phyloP scores from a whole-genome alignment of 1,284 basidiomycete genomes.

The Tranzscheliella williamsii region DNA sequence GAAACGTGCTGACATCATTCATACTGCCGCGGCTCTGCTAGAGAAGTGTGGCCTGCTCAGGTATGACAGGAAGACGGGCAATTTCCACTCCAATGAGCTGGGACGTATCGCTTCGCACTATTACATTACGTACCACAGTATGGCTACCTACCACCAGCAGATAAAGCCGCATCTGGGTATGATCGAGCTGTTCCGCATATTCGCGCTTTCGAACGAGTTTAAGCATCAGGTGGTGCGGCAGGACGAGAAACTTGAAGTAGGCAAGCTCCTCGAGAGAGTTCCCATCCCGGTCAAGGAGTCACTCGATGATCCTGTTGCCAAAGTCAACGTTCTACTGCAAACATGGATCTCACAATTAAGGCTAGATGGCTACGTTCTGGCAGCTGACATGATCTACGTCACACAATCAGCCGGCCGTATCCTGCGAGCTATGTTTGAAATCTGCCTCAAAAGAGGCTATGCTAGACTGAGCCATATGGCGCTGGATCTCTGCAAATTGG shows the following conservation, averaged over 20 bases:
- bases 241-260: conserved; percentile 70
- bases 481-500: conserved; percentile 96
- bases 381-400: conserved; percentile 94
- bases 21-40: conserved; percentile 88
- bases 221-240: conserved; percentile 76
- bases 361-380: conserved; percentile 91
- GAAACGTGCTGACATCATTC: conserved; percentile 89
- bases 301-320: conserved; percentile 92
- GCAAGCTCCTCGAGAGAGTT: conserved; percentile 90
- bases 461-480: conserved; percentile 87
- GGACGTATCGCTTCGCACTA: conserved; percentile 95
- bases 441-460: conserved; percentile 98
- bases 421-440: conserved; percentile 95
- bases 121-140: conserved; percentile 93
- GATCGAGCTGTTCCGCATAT: conserved; percentile 92
- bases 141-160: conserved; percentile 96
- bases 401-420: conserved; percentile 70
- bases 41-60: conserved; percentile 94
- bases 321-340: conserved; percentile 95
- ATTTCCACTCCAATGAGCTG: conserved; percentile 70
- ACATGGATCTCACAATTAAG: conserved; percentile 94
- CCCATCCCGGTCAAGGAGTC: conserved; percentile 97
- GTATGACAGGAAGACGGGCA: conserved; percentile 85
- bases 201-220: conserved; percentile 96
- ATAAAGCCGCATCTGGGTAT: conserved; percentile 82